A percentile compares a stretch with the other conserved stretches of the same genome.
Evolutionary conservation across 148 eudicot species (phyloP).

Genomic region (Polygonum aviculare): DNA sequence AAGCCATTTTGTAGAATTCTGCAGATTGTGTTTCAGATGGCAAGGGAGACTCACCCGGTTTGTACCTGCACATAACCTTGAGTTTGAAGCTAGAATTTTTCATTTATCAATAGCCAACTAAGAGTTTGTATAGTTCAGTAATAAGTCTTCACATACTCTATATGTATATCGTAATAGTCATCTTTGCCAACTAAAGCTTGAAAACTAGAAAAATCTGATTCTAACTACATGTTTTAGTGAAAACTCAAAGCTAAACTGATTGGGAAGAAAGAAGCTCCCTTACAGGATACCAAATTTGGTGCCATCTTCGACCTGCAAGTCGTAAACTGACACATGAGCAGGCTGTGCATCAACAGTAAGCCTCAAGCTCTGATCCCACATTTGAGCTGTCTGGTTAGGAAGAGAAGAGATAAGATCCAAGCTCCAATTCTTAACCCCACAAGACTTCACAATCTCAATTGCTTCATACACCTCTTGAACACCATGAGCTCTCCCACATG

Average conservation of each 20-base stretch:
- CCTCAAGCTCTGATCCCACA: constrained; percentile 91
- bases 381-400: constrained; percentile 70
- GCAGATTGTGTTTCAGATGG: constrained; percentile 82
- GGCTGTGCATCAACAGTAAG: constrained; percentile 60
- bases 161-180: too few relatives aligned
- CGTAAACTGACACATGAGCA: constrained; percentile 80
- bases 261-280: constrained; percentile 22
- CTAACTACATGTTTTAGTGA: too few relatives aligned
- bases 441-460: constrained; percentile 52
- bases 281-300: constrained; percentile 82
- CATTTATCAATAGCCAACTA: background rate
- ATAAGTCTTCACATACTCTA: too few relatives aligned
- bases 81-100: background rate
- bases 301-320: constrained; percentile 84
- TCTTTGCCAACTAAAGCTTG: background rate
- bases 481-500: constrained; percentile 97
- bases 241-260: background rate
- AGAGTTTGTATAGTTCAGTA: too few relatives aligned
- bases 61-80: constrained; percentile 48
- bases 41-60: constrained; percentile 84
- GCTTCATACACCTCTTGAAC: constrained; percentile 67
- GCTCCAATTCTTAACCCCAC: constrained; percentile 84
- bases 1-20: constrained; percentile 80
- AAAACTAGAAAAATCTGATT: too few relatives aligned
- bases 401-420: constrained; percentile 90